These are phyloP conservation scores for Alliaria petiolata DNA, from an alignment of 345 rosid species.

Conservation along the genomic window DNA sequence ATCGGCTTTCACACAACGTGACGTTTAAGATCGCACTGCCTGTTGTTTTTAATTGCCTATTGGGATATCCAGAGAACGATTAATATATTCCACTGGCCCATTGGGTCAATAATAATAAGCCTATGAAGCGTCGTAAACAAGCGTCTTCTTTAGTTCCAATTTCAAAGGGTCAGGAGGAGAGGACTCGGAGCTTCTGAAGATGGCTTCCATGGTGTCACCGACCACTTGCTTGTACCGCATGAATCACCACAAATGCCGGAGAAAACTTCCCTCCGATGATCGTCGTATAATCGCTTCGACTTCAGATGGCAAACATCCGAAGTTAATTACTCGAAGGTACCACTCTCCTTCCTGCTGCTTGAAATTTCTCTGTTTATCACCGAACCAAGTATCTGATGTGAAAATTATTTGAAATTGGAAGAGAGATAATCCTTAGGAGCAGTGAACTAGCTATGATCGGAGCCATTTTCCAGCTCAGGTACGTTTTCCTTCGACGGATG, in stretches of 20 bases:
- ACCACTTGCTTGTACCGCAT: slow-evolving; percentile 20
- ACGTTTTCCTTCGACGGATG: neutral
- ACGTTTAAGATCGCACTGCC: no score
- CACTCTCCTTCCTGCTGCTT: neutral
- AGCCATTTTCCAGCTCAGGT: slow-evolving; percentile 80
- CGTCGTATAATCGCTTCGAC: slow-evolving; percentile 33
- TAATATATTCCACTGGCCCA: neutral
- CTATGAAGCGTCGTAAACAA: neutral
- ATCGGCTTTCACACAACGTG: no score
- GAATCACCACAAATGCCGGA: slow-evolving; percentile 15
- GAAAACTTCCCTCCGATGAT: neutral
- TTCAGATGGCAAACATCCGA: slow-evolving; percentile 30
- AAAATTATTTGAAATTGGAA: slow-evolving; percentile 22
- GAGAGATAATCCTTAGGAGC: slow-evolving; percentile 78
- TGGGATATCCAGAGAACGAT: no score
- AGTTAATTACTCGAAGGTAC: slow-evolving; percentile 55
- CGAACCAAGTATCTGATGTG: neutral
- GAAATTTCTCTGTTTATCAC: neutral
- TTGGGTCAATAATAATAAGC: neutral
- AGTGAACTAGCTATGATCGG: slow-evolving; percentile 80
- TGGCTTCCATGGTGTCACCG: slow-evolving; percentile 60
- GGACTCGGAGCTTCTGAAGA: slow-evolving; percentile 17
- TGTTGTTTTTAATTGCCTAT: no score
- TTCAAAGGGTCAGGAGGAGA: slow-evolving; percentile 1
- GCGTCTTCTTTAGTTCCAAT: neutral